These are phyloP conservation scores for Phytophthora aleatoria DNA, from an alignment of 352 stramenopile species.

Conservation along the genomic window DNA sequence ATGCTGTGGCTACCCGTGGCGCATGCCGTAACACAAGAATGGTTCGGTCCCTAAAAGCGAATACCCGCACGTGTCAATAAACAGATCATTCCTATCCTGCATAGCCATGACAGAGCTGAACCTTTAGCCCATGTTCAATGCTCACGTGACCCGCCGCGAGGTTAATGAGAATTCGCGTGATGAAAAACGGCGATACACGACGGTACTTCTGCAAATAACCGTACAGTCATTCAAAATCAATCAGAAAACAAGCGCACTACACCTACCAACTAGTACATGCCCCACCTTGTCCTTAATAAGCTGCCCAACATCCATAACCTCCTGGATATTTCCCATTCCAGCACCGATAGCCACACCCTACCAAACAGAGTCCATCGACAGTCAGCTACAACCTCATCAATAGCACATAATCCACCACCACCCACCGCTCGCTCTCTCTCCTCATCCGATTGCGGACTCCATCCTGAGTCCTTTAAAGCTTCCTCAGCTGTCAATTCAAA, in stretches of 20 bases:
- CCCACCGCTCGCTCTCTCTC: conserved; percentile 67
- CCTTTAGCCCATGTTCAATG: conserved; percentile 91
- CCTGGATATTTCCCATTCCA: conserved; percentile 87
- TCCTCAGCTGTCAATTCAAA: conserved; percentile 59
- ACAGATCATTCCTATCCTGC: not conserved
- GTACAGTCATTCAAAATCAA: conserved; percentile 1
- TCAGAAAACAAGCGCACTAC: not conserved
- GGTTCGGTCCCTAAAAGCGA: conserved; percentile 92
- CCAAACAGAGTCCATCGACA: not conserved
- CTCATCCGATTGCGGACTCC: conserved; percentile 62
- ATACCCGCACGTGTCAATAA: not conserved
- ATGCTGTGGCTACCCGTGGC: conserved; percentile 97
- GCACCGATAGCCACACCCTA: conserved; percentile 87
- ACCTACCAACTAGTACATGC: not conserved
- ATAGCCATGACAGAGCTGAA: conserved; percentile 6
- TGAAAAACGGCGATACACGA: conserved; percentile 94
- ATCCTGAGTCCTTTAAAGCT: conserved; percentile 80
- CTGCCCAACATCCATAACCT: conserved; percentile 79
- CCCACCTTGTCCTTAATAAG: conserved; percentile 71
- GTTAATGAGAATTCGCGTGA: conserved; percentile 94
- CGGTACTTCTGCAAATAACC: conserved; percentile 69
- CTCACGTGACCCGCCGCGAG: conserved; percentile 92
- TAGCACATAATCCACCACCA: not conserved
- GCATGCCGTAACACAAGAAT: conserved; percentile 96
- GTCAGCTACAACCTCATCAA: not conserved